These are phyloP conservation scores for Acanthamoeba lugdunensis DNA, from an alignment of 208 protist genomes.

Conservation along the genomic window DNA sequence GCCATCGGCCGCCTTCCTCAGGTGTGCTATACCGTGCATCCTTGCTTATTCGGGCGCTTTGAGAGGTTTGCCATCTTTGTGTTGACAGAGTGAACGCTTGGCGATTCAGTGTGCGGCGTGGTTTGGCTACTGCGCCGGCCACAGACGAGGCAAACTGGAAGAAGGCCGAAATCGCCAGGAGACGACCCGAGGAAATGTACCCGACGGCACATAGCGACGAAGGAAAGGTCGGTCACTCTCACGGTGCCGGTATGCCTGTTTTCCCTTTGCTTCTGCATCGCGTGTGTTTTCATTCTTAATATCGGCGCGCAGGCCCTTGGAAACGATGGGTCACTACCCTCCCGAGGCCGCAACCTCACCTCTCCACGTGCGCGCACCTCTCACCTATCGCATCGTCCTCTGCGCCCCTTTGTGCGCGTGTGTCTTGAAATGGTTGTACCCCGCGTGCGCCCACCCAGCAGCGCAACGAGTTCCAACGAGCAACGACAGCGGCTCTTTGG, in stretches of 20 bases:
- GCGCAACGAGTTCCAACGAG: no score
- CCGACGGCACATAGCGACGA: neutral
- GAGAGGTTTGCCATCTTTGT: no score
- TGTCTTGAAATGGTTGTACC: no score
- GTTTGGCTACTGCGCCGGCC: neutral
- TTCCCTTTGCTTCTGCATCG: neutral
- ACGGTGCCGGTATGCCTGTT: neutral
- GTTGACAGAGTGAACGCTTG: no score
- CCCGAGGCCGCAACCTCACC: neutral
- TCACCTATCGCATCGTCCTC: constrained; percentile 53
- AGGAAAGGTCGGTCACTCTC: neutral
- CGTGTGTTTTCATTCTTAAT: neutral
- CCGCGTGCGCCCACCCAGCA: no score
- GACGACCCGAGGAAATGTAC: constrained; percentile 47
- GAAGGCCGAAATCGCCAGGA: constrained; percentile 41
- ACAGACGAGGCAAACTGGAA: neutral
- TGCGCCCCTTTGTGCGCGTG: no score
- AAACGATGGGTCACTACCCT: neutral
- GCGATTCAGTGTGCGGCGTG: neutral
- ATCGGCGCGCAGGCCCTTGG: neutral
- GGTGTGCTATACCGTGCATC: no score
- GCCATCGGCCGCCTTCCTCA: no score
- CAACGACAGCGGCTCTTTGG: no score
- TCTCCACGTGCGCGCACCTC: neutral
- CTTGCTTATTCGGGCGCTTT: no score